Evolutionary conservation across 805 yeast genomes (phyloP), one percentile per base, ranked within the genome.

Genomic region (Cyberlindnera xylosilytica): DNA sequence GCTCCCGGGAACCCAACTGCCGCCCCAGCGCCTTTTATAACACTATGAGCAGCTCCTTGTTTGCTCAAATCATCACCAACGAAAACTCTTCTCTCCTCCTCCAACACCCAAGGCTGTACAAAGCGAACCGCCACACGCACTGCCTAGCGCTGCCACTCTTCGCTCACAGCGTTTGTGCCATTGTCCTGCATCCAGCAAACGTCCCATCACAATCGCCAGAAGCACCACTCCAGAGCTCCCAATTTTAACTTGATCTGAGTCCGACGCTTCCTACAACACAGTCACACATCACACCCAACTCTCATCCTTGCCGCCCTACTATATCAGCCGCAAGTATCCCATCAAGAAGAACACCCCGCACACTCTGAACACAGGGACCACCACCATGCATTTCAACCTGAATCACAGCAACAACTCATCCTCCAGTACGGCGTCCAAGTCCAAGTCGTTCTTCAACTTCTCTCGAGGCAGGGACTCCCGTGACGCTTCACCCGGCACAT

Each of bases 301-400:
- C n/a, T 8, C n/a, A 26, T 9, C 29, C 6, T 8, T 13, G n/a
- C 29, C 29, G n/a, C 29, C 29, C 11, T 8, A n/a, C 15, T 26
- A 26, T 26, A 26, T 9, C 24, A 26, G n/a, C n/a, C 29, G 15
- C 29, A 8, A n/a, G 6, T 5, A 10, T 12, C n/a, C 29, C 29
- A 22, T n/a, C n/a, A n/a, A n/a, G n/a, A n/a, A n/a, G n/a, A n/a
- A n/a, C n/a, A n/a, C n/a, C n/a, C n/a, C n/a, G n/a, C n/a, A n/a
- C n/a, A n/a, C n/a, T n/a, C n/a, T n/a, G n/a, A n/a, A n/a, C n/a
- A n/a, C n/a, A n/a, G n/a, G n/a, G n/a, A n/a, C n/a, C n/a, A n/a
- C 24, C 24, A 22, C 24, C 10, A 44, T 44, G 48, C 48, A 40
- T 18, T 38, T 44, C 45, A 36, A 41, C 6, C 38, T 40, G 10